Base-by-base conservation (phyloP, 1,284 basidiomycete species). In the Rhodotorula sp. region DNA sequence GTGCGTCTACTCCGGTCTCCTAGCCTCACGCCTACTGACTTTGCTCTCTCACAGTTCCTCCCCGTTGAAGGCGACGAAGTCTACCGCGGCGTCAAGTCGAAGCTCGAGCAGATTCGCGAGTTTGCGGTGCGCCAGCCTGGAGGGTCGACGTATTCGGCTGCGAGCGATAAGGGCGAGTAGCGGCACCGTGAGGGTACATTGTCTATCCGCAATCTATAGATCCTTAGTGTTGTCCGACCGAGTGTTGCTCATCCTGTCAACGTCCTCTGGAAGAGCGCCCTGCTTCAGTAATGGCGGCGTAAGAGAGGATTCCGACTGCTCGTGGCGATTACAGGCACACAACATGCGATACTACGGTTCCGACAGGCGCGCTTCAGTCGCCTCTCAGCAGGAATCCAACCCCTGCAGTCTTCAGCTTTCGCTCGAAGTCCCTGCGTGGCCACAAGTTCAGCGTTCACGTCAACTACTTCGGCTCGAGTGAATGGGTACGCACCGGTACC, bases 11-110 rank as follows among this genome's bases (percentile, higher is more conserved):
- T 26, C 34, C 24, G 53, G 44, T 48, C 40, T 58, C 54, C 59
- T 37, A 34, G 37, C 26, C 44, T 11, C 54, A 20, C 48, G 28
- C 28, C 30, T 56, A 10, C 53, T 30, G 40, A 15, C 13, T 4
- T 13, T 13, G 48, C 55, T 24, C 50, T 24, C 31, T 40, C 28
- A 30, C 62, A 71, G 70, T 69, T 69, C 67, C 47, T 72, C 3
- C 73, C 70, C 22, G 65, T 74, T 40, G 73, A 75, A 50, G 74
- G 74, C 7, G 74, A 75, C 59, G 73, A 68, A 34, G 59, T 74
- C 15, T 74, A 53, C 64, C 53, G 64, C 28, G 72, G 72, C 20
- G 72, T 68, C 13, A 50, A 67, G 46, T 15, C 55, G 26, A 52
- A 56, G 7, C 31, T 73, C 26, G 67, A 71, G 65, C 67, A 73